Base-by-base conservation (phyloP, 129 eudicot genomes). In the Flaveria linearis region DNA sequence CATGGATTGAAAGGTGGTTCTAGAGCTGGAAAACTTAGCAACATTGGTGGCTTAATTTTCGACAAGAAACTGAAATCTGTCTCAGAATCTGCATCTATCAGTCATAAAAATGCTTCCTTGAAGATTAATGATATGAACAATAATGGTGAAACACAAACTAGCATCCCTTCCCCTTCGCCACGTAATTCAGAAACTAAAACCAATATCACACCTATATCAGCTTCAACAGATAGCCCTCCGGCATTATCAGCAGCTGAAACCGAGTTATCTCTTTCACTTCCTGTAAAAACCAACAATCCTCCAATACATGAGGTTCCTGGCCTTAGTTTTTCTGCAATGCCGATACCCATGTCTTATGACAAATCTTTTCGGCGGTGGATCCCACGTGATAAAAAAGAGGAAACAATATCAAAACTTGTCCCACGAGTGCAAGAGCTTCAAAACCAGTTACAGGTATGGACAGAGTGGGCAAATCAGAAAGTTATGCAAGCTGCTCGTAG, bases 401-500 rank as follows among this genome's bases (percentile, higher is more conserved):
- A 90, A 84, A 83, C 85, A 81, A 77, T 88, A 26, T n/a, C 81
- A 72, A 90, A 88, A 76, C 85, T 92, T 74, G 81, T 71, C 46
- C 88, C 93, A 15, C 75, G 88, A 63, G 85, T 82, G 25, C 82
- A 73, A 26, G 92, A 90, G 73, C 80, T 88, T 52, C 87, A 92
- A 84, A 80, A 78, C 77, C 94, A 87, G 86, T 81, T 92, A 30
- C 90, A 87, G 36, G 90, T 90, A 51, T 92, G 98, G 98, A 89
- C 94, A 5, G 94, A 92, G 50, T 92, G 98, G 98, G 96, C 94
- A 10, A 92, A 92, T 50, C 98, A 88, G 78, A 92, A 88, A 81
- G 98, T 90, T 17, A 92, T 88, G 96, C 94, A 92, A 79, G 98
- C 92, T 60, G 90, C 98, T 23, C 86, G 92, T 18, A 88, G 98